Conservation (phyloP, 164 flowering plant genomes). For the Buxus sempervirens region DNA sequence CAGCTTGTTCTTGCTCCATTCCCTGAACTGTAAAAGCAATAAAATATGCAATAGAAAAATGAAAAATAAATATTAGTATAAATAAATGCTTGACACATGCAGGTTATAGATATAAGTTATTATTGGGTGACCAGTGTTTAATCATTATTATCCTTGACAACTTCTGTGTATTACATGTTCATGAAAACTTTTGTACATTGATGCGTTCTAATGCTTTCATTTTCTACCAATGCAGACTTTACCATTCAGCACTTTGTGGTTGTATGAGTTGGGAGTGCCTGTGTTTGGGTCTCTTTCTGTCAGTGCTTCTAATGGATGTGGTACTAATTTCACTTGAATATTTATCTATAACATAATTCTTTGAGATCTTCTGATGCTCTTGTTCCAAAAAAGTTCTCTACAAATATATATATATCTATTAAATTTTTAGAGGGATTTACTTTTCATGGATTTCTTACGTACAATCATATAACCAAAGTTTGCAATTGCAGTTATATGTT, state of each 20-base stretch:
- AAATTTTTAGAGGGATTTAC: not conserved
- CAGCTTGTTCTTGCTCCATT: too few species aligned
- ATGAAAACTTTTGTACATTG: too few species aligned
- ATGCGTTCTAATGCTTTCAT: not conserved
- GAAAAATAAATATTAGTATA: too few species aligned
- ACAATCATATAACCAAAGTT: not conserved
- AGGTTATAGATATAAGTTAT: too few species aligned
- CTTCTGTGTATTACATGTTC: too few species aligned
- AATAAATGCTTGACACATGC: too few species aligned
- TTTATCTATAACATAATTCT: not conserved
- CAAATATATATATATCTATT: not conserved
- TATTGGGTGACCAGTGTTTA: too few species aligned
- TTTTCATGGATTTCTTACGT: not conserved
- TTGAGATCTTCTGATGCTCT: not conserved
- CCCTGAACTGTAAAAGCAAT: too few species aligned
- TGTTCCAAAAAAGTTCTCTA: not conserved
- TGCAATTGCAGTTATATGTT: slow-evolving; percentile 69
- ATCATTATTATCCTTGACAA: too few species aligned
- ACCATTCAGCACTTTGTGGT: slow-evolving; percentile 56
- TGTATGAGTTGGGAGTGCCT: slow-evolving; percentile 63
- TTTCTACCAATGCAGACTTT: slow-evolving; percentile 33
- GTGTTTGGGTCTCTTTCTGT: slow-evolving; percentile 79
- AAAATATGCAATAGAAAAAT: too few species aligned
- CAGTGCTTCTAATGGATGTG: slow-evolving; percentile 41
- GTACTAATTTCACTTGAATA: slow-evolving; percentile 24